Evolutionary conservation across 768 basidiomycete genomes (phyloP).

Genomic region (Mycena rebaudengoi): DNA sequence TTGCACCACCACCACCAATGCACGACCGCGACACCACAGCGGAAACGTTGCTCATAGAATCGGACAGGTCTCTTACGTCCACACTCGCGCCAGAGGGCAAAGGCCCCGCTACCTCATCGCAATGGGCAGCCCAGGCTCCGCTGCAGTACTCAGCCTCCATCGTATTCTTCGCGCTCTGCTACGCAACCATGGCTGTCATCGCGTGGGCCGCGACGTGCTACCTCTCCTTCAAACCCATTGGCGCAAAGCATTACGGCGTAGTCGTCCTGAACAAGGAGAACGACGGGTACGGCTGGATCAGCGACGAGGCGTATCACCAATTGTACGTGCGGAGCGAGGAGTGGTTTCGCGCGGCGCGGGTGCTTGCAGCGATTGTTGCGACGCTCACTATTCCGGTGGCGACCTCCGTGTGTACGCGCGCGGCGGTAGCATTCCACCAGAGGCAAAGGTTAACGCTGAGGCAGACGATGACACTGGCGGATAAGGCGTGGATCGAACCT

Average conservation of each 20-base stretch:
- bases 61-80: background rate
- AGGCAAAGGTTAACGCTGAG: constrained; percentile 1
- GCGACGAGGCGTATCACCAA: background rate
- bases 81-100: constrained; percentile 2
- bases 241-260: constrained; percentile 16
- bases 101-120: constrained; percentile 1
- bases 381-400: constrained; percentile 13
- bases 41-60: no score
- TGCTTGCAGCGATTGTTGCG: constrained; percentile 3
- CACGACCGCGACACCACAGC: no score
- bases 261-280: constrained; percentile 1
- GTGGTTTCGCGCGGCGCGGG: constrained; percentile 12
- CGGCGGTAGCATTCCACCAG: constrained; percentile 19
- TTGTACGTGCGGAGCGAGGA: constrained; percentile 10
- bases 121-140: constrained; percentile 5
- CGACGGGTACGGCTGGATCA: constrained; percentile 1
- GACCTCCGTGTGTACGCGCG: constrained; percentile 6
- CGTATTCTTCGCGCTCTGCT: background rate
- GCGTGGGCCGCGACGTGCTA: constrained; percentile 16
- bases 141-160: constrained; percentile 3
- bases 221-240: constrained; percentile 17
- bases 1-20: background rate
- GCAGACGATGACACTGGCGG: constrained; percentile 10
- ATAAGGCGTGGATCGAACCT: constrained; percentile 10
- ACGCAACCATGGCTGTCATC: background rate